Evolutionary conservation across 1,139 yeast genomes (phyloP).

Genomic region (Saccharomyces hybrid): DNA sequence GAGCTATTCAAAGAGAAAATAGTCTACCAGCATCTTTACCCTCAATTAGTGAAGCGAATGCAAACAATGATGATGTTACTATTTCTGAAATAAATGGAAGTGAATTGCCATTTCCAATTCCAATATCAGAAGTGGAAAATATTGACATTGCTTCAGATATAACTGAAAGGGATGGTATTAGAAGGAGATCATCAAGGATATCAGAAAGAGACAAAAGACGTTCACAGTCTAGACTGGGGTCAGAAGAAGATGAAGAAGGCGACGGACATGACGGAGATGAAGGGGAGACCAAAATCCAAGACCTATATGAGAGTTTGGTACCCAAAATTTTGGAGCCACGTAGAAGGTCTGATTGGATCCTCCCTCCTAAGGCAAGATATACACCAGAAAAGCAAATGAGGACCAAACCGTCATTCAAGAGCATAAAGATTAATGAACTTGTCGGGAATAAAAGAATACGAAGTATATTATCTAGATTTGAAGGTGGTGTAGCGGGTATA

Average conservation of each 20-base stretch:
- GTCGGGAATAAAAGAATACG: conserved; percentile 22
- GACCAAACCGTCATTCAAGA: conserved; percentile 26
- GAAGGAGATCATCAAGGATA: conserved; percentile 26
- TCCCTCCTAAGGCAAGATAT: conserved; percentile 26
- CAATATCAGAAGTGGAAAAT: neutral
- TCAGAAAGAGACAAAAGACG: conserved; percentile 9
- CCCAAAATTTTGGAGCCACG: conserved; percentile 25
- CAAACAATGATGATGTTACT: neutral
- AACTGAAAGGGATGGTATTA: neutral
- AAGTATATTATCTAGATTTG: conserved; percentile 24
- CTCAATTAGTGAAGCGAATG: neutral
- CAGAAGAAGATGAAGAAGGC: conserved; percentile 1
- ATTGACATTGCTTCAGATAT: conserved; percentile 2
- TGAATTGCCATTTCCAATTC: neutral
- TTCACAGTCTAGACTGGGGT: neutral
- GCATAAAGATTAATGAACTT: conserved; percentile 28
- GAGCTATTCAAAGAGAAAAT: neutral
- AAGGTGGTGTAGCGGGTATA: conserved; percentile 31
- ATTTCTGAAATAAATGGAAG: neutral
- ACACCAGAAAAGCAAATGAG: conserved; percentile 30
- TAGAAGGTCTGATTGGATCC: conserved; percentile 31
- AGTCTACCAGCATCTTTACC: neutral
- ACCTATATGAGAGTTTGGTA: conserved; percentile 27
- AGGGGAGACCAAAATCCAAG: conserved; percentile 12
- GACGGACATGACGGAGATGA: conserved; percentile 3